A percentile compares a stretch with the other conserved stretches of the same genome.
Conservation (phyloP, 345 rosid species). For the Eutrema japonicum region DNA sequence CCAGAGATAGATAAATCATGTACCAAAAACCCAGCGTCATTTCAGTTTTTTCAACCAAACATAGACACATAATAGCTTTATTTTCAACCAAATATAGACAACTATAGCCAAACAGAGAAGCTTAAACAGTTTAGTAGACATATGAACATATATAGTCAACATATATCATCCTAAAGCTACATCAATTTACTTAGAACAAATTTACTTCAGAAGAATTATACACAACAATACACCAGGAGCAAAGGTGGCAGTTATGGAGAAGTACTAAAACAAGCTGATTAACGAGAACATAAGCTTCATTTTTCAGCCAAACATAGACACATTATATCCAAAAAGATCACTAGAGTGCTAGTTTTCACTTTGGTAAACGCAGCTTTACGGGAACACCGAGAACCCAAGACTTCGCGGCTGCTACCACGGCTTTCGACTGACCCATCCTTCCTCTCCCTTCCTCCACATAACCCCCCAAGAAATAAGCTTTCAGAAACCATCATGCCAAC, state of each 20-base stretch:
- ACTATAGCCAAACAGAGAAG: too few species aligned
- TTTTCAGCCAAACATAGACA: not conserved
- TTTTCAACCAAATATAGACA: too few species aligned
- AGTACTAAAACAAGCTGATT: too few species aligned
- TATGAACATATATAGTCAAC: constrained; percentile 1
- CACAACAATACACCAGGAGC: not conserved
- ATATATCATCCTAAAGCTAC: constrained; percentile 6
- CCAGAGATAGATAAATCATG: not conserved
- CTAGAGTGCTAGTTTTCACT: constrained; percentile 11
- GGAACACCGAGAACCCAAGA: constrained; percentile 88
- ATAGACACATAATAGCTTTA: not conserved
- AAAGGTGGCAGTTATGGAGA: not conserved
- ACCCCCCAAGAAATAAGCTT: constrained; percentile 93
- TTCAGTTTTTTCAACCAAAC: not conserved
- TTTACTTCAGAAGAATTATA: too few species aligned
- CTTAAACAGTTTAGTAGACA: not conserved
- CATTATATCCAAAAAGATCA: not conserved
- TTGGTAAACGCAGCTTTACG: constrained; percentile 50
- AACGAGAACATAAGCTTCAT: not conserved
- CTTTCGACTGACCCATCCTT: constrained; percentile 72
- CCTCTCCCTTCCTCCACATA: constrained; percentile 85
- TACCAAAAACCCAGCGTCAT: too few species aligned
- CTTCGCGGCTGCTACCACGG: constrained; percentile 73
- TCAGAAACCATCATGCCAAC: constrained; percentile 80
- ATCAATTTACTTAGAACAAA: not conserved